phyloP scores from a whole-genome alignment of 169 alveolate species.

The Plasmodium gallinaceum region DNA sequence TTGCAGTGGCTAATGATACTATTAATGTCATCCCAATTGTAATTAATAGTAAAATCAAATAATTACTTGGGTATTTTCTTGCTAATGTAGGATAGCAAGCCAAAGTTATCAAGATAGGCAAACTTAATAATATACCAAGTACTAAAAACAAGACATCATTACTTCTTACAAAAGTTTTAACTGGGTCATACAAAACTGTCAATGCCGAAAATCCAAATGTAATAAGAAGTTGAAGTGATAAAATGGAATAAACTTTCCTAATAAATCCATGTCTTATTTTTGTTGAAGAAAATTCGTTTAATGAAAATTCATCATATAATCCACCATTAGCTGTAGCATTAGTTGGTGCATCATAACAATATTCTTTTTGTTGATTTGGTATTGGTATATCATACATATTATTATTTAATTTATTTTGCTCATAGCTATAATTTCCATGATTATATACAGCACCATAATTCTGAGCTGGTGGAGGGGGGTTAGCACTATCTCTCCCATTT shows the following conservation, averaged over 20 bases:
- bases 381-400: background rate
- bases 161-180: conserved; percentile 57
- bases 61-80: conserved; percentile 78
- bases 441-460: conserved; percentile 67
- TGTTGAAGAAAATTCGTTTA: conserved; percentile 79
- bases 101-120: conserved; percentile 70
- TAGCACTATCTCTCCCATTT: conserved; percentile 15
- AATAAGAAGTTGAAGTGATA: conserved; percentile 83
- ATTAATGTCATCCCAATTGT: conserved; percentile 61
- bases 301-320: conserved; percentile 55
- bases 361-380: conserved; percentile 19
- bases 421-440: conserved; percentile 29
- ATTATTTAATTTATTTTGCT: conserved; percentile 22
- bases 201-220: conserved; percentile 79
- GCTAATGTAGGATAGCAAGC: conserved; percentile 77
- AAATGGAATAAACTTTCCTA: conserved; percentile 87
- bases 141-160: conserved; percentile 68
- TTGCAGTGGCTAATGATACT: conserved; percentile 58
- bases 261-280: conserved; percentile 89
- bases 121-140: conserved; percentile 54
- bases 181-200: conserved; percentile 69
- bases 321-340: conserved; percentile 58
- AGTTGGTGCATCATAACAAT: conserved; percentile 33
- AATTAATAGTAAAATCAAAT: conserved; percentile 62
- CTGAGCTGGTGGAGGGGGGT: conserved; percentile 15